These are phyloP conservation scores for Aspergillus affinis DNA, from an alignment of 495 filamentous ascomycete genomes.

Conservation along the genomic window DNA sequence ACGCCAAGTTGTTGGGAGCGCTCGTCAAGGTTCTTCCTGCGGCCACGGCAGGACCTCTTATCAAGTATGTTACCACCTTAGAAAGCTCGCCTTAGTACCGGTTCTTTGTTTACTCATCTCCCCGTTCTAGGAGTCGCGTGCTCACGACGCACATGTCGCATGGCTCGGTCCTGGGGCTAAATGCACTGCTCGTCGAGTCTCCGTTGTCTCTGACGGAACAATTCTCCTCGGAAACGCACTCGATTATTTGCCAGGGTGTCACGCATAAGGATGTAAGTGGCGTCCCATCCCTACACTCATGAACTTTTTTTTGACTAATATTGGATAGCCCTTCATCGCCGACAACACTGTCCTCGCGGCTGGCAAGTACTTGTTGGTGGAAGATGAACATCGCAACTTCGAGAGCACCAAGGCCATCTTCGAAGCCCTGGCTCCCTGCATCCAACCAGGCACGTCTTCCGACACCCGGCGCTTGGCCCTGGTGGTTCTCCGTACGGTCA, in stretches of 20 bases:
- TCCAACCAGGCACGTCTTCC: constrained; percentile 70
- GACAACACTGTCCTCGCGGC: constrained; percentile 91
- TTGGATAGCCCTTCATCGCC: constrained; percentile 67
- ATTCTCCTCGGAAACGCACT: constrained; percentile 67
- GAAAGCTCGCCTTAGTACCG: too few relatives aligned
- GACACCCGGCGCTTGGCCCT: constrained; percentile 86
- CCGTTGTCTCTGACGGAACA: constrained; percentile 63
- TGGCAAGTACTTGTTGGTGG: constrained; percentile 86
- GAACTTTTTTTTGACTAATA: constrained; percentile 17
- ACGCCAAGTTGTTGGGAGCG: constrained; percentile 84
- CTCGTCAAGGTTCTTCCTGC: constrained; percentile 77
- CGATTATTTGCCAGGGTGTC: constrained; percentile 79
- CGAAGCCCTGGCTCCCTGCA: constrained; percentile 67
- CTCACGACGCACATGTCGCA: constrained; percentile 68
- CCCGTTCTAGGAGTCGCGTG: constrained; percentile 58
- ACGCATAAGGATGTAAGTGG: constrained; percentile 64
- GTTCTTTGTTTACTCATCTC: constrained; percentile 13
- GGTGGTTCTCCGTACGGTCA: constrained; percentile 84
- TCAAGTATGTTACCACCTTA: constrained; percentile 56
- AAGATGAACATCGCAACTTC: constrained; percentile 44
- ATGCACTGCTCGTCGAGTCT: constrained; percentile 81
- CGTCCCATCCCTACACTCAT: background rate
- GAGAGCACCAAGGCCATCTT: constrained; percentile 78
- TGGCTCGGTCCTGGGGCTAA: constrained; percentile 75
- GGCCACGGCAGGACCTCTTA: constrained; percentile 61